Evolutionary conservation across 352 stramenopile species (phyloP).

Genomic region (Peronospora destructor): DNA sequence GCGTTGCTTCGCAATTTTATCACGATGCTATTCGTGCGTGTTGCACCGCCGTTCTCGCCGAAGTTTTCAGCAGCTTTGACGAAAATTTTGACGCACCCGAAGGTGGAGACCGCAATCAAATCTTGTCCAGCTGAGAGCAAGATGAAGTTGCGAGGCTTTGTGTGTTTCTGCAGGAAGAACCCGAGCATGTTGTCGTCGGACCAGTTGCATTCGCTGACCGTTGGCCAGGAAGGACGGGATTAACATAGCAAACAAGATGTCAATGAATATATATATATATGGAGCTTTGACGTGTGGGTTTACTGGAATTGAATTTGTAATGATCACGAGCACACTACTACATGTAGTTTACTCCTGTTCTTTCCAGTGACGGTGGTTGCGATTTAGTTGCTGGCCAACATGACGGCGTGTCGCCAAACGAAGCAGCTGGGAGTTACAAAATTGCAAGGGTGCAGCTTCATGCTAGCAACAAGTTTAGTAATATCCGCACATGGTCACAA

Average conservation of each 20-base stretch:
- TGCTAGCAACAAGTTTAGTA: neutral
- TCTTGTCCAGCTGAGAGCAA: constrained; percentile 73
- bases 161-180: constrained; percentile 66
- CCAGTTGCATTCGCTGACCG: constrained; percentile 52
- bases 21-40: constrained; percentile 65
- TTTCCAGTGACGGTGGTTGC: no score
- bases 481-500: neutral
- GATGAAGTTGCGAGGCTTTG: constrained; percentile 60
- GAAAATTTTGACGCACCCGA: constrained; percentile 76
- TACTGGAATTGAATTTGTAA: no score
- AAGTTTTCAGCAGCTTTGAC: constrained; percentile 67
- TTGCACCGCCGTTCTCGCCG: constrained; percentile 67
- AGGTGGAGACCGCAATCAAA: constrained; percentile 78
- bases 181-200: constrained; percentile 46
- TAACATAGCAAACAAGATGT: constrained; percentile 11
- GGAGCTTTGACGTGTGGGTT: neutral
- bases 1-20: constrained; percentile 82
- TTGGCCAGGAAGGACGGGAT: constrained; percentile 38
- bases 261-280: constrained; percentile 3
- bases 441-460: no score
- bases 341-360: no score
- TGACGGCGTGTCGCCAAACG: no score
- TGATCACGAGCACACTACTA: no score
- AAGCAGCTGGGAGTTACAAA: no score
- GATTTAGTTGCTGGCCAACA: no score